Evolutionary conservation across 2,329 filamentous ascomycete genomes (phyloP).

Genomic region (Phialemoniopsis sp.): DNA sequence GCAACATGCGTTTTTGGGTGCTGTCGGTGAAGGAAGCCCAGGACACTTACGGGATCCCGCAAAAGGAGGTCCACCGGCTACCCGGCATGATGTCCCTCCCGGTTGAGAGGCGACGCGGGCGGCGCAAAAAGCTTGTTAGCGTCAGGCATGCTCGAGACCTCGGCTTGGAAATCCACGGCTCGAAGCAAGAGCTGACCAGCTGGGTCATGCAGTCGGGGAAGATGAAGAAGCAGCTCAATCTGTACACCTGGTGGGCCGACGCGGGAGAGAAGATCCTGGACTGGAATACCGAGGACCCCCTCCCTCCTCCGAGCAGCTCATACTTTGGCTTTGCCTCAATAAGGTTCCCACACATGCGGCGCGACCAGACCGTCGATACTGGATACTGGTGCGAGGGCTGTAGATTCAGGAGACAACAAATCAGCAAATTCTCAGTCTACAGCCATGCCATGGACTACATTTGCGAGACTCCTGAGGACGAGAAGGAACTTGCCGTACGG

Average conservation of each 20-base stretch:
- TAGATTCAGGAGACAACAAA: not conserved
- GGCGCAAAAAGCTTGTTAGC: not conserved
- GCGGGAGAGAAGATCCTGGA: not conserved
- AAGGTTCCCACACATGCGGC: not conserved
- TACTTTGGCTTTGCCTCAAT: not conserved
- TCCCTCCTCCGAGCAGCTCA: not conserved
- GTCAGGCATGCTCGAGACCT: not conserved
- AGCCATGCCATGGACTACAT: constrained; percentile 1
- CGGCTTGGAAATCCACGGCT: not conserved
- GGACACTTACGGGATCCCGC: not conserved
- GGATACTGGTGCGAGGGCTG: constrained; percentile 1
- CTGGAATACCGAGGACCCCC: not conserved
- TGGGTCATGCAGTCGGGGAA: constrained; percentile 1
- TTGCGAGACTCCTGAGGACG: not conserved
- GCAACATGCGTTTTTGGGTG: constrained; percentile 1
- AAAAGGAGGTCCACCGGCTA: not conserved
- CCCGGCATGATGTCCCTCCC: constrained; percentile 1
- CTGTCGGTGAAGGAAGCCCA: not conserved
- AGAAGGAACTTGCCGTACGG: not conserved
- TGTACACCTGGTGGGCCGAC: not conserved
- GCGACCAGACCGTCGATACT: not conserved
- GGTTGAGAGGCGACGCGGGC: not conserved
- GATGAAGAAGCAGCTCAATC: not conserved
- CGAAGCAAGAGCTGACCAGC: not conserved
- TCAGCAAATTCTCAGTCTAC: not conserved